phyloP scores from a whole-genome alignment of 805 yeast genomes.

The Lachancea fermentati region DNA sequence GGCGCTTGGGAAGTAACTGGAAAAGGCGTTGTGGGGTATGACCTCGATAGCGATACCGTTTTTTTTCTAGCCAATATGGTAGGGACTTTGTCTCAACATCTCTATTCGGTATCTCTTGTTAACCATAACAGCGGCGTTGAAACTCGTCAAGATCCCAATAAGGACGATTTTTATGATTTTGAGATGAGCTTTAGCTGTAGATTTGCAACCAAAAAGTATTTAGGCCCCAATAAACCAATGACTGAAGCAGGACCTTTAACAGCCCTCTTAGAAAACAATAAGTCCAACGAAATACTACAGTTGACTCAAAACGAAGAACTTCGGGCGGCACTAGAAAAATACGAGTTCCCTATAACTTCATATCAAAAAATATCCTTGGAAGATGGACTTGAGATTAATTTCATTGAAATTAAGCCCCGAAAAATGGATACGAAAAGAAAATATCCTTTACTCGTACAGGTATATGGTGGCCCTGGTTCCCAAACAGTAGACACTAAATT shows the following conservation, averaged over 20 bases:
- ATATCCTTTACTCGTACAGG: conserved; percentile 62
- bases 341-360: conserved; percentile 42
- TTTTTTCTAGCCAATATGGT: conserved; percentile 52
- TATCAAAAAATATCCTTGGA: conserved; percentile 36
- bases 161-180: conserved; percentile 37
- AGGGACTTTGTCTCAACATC: conserved; percentile 46
- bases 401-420: conserved; percentile 59
- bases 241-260: conserved; percentile 22
- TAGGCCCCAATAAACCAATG: conserved; percentile 25
- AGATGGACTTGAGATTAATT: conserved; percentile 41
- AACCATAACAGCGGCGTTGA: conserved; percentile 10
- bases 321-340: conserved; percentile 24
- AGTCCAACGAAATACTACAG: conserved; percentile 3
- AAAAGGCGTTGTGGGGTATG: conserved; percentile 42
- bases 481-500: conserved; percentile 47
- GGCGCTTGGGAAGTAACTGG: conserved; percentile 51
- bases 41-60: conserved; percentile 40
- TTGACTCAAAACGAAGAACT: conserved; percentile 16
- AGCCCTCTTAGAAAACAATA: conserved; percentile 7
- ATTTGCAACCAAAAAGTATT: conserved; percentile 29
- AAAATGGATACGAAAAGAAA: conserved; percentile 41
- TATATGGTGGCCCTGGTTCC: conserved; percentile 81
- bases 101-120: conserved; percentile 44
- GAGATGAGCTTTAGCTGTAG: conserved; percentile 53
- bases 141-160: conserved; percentile 19